Base-by-base conservation (phyloP, 805 yeast species). In the Brettanomyces nanus region DNA sequence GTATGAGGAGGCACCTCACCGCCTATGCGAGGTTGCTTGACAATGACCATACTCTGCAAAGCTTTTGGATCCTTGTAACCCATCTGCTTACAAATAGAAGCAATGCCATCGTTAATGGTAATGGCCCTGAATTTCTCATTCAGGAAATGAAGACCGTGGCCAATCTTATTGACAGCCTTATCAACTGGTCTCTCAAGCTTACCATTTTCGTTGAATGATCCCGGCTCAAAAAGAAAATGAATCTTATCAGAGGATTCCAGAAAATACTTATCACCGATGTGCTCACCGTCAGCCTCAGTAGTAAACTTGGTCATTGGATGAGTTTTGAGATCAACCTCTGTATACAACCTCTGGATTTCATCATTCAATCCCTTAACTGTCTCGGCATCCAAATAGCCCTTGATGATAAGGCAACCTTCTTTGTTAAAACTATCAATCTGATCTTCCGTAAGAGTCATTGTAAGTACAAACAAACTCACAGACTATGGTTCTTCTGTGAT, bases 1-100 rank as follows among this genome's bases (percentile, higher is more conserved):
- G 79, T 82, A 49, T 84, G 94, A 1, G 82, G 63, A 3, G 90
- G 90, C 1, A 84, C 94, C 28, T 75, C 78, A 3, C 78, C 80
- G 4, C 82, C 82, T 30, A 75, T 75, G 37, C 72, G 74, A 0
- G 90, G 86, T 51, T 83, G 90, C 52, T 84, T 84, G 59, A 83
- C 78, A 28, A 84, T 80, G 23, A 80, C 60, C 94, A 84, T 84
- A 43, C 84, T 74, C 53, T 84, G 94, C 28, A 83, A 65, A 1
- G 85, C 82, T 18, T 82, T 61, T 1, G 92, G 86, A 43, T 82
- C 86, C 36, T 62, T 46, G 47, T 70, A 76, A 0, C 71, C 65
- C 34, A 84, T 58, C 36, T 69, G 66, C 5, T 56, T 49, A 10
- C 80, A 81, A 30, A 83, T 73, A 0, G 53, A 67, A 30, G 63